These are phyloP conservation scores for Niveomyces coronatus DNA, from an alignment of 2,329 filamentous ascomycete species.

Conservation along the genomic window DNA sequence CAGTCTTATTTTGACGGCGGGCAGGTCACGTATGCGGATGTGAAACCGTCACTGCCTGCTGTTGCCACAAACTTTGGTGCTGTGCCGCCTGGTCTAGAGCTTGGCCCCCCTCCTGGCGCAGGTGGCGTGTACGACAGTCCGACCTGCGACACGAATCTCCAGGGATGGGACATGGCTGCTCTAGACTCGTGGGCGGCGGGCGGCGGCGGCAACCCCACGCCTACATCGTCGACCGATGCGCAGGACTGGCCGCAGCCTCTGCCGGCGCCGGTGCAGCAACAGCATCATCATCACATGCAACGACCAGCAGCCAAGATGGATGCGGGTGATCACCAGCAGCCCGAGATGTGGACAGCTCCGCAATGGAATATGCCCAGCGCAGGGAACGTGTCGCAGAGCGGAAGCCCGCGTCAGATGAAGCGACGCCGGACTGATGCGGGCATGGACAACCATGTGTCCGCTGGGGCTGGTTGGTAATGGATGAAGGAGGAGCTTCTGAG, in stretches of 20 bases:
- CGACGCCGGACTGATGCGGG: slow-evolving; percentile 23
- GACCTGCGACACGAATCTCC: slow-evolving; percentile 21
- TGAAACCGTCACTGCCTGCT: slow-evolving; percentile 24
- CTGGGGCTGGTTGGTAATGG: slow-evolving; percentile 17
- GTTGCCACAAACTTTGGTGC: slow-evolving; percentile 21
- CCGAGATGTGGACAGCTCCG: slow-evolving; percentile 23
- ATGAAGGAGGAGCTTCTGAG: background rate
- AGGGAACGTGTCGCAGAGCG: slow-evolving; percentile 11
- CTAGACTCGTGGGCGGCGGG: slow-evolving; percentile 24
- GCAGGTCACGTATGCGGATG: slow-evolving; percentile 21
- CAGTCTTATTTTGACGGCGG: slow-evolving; percentile 23
- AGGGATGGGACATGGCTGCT: slow-evolving; percentile 28
- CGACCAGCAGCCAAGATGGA: slow-evolving; percentile 20
- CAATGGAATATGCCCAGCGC: slow-evolving; percentile 14
- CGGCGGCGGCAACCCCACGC: slow-evolving; percentile 15
- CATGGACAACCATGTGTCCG: slow-evolving; percentile 22
- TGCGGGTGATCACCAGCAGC: slow-evolving; percentile 9
- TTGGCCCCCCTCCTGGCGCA: slow-evolving; percentile 20
- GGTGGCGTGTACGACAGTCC: slow-evolving; percentile 25
- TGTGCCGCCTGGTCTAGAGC: slow-evolving; percentile 20
- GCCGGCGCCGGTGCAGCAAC: slow-evolving; percentile 6
- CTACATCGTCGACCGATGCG: slow-evolving; percentile 14
- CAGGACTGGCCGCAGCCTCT: slow-evolving; percentile 19
- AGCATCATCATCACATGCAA: slow-evolving; percentile 1
- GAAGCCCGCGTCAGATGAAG: slow-evolving; percentile 28